These are phyloP conservation scores for Dendryphion nanum DNA, from an alignment of 2,329 filamentous ascomycete species.

Conservation along the genomic window DNA sequence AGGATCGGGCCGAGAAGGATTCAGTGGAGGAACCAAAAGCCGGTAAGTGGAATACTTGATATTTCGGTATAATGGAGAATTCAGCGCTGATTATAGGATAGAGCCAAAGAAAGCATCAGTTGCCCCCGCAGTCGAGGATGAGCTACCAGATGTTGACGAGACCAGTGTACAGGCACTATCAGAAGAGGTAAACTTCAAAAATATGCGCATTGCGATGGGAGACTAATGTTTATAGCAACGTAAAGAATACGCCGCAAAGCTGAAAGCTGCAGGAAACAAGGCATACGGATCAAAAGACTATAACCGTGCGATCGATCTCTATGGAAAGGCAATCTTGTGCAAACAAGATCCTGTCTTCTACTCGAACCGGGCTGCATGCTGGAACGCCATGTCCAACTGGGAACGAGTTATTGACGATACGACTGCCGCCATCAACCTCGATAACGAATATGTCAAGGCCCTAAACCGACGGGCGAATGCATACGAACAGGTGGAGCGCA, in stretches of 20 bases:
- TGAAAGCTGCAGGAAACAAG: conserved; percentile 95
- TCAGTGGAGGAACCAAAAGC: conserved; percentile 37
- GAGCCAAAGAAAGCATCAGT: conserved; percentile 38
- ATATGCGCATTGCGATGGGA: conserved; percentile 13
- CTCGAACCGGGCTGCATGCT: conserved; percentile 97
- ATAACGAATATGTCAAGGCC: conserved; percentile 95
- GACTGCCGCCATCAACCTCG: conserved; percentile 87
- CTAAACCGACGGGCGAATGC: conserved; percentile 94
- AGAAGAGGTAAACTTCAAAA: conserved; percentile 35
- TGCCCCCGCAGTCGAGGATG: conserved; percentile 41
- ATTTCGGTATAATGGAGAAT: not conserved
- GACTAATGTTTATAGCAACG: conserved; percentile 61
- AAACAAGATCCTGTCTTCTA: conserved; percentile 98
- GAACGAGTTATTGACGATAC: conserved; percentile 96
- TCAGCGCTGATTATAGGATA: conserved; percentile 14
- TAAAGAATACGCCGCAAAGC: conserved; percentile 81
- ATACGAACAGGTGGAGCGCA: conserved; percentile 89
- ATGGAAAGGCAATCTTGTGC: conserved; percentile 94
- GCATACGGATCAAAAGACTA: conserved; percentile 94
- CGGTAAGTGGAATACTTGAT: conserved; percentile 19
- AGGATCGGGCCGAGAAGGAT: conserved; percentile 61
- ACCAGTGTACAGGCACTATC: conserved; percentile 43
- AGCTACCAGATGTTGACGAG: conserved; percentile 51
- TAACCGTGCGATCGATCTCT: conserved; percentile 88
- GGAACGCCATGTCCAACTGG: conserved; percentile 90